Evolutionary conservation across 805 yeast genomes (phyloP).

Genomic region (Myxozyma neotropica): DNA sequence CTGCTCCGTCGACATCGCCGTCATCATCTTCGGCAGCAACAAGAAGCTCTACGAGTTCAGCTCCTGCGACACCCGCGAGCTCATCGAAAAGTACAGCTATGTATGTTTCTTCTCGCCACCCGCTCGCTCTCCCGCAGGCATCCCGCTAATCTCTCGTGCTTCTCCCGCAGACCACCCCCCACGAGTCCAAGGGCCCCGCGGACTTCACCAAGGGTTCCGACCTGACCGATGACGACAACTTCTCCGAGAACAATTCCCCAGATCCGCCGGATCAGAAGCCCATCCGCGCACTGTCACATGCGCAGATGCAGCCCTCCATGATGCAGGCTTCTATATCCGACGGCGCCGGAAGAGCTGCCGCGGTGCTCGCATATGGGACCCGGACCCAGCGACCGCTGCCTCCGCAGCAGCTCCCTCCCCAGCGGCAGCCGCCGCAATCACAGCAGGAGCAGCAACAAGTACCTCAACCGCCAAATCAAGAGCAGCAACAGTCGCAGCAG

Average conservation of each 20-base stretch:
- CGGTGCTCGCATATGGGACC: slow-evolving; percentile 2
- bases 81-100: slow-evolving; percentile 48
- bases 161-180: slow-evolving; percentile 20
- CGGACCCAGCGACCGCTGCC: slow-evolving; percentile 11
- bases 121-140: no score
- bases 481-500: neutral
- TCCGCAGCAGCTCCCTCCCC: slow-evolving; percentile 12
- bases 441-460: neutral
- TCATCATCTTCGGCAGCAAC: slow-evolving; percentile 80
- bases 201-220: slow-evolving; percentile 38
- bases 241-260: slow-evolving; percentile 7
- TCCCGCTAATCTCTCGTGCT: no score
- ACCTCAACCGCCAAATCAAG: neutral
- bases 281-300: slow-evolving; percentile 1
- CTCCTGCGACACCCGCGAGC: slow-evolving; percentile 62
- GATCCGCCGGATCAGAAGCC: slow-evolving; percentile 33
- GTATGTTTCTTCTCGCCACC: slow-evolving; percentile 25
- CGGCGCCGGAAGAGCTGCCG: slow-evolving; percentile 16
- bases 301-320: neutral
- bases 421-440: slow-evolving; percentile 20
- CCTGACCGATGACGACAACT: slow-evolving; percentile 45
- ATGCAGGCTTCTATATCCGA: slow-evolving; percentile 10
- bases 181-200: slow-evolving; percentile 27
- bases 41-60: slow-evolving; percentile 79
- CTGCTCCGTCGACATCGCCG: slow-evolving; percentile 91